Base-by-base conservation (phyloP, 306 rosid species). In the Luffa acutangula region DNA sequence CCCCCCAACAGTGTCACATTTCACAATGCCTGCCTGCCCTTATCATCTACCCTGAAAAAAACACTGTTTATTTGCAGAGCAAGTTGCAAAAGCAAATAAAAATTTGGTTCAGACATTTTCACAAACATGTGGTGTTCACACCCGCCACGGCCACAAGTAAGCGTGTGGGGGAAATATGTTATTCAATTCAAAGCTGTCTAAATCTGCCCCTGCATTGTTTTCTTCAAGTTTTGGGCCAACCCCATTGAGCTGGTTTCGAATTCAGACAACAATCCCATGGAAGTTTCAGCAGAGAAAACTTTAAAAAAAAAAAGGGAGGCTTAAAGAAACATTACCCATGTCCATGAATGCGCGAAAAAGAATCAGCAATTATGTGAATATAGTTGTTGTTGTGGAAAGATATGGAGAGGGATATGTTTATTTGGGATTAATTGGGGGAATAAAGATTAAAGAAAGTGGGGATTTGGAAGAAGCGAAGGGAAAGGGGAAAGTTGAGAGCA, bases 61-160 rank as follows among this genome's bases (percentile, higher is more conserved):
- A 1, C 4, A 48, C 76, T 70, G 77, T 72, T 48, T 3, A 5
- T 46, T 48, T 31, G 42, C 43, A 48, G 58, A 46, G 42, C 25
- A 72, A 72, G 41, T 48, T 72, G 77, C 31, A 46, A 65, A 37
- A 37, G 5, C 37, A 17, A 17, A 9, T 4, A 18, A 54, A 54
- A 54, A 3, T 63, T 63, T 34, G 56, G 56, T 46, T 73, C 12
- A 49, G 60, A 33, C 60, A 48, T 73, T 49, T 33, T 36, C 20
- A 31, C 60, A 49, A 73, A 73, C 78, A 46, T 73, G 78, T 73
- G 78, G 78, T 33, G 60, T 33, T 33, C 45, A 31, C 13, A 73
- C 13, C 25, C 7, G 37, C 59, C 43, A 48, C 12, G 43, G 18
- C 39, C 76, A 25, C 25, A 13, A 48, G 8, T 7, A 43, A 43